Evolutionary conservation across 305 asterid species (phyloP).

Genomic region (Plantago lanceolata): DNA sequence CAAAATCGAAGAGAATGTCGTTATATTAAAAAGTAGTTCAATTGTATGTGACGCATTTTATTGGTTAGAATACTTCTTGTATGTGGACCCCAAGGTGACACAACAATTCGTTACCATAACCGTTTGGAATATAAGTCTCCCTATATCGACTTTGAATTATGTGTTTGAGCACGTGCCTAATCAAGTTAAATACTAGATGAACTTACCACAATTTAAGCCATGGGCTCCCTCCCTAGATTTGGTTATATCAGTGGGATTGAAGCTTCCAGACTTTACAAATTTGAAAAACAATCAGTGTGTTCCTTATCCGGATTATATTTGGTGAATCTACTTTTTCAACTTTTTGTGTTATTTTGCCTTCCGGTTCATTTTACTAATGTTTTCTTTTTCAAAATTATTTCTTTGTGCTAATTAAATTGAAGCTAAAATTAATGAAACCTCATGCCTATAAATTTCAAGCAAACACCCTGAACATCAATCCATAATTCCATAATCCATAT

Average conservation of each 20-base stretch:
- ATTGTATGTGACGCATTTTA: background rate
- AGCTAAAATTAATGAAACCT: too few relatives aligned
- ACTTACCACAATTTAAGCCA: background rate
- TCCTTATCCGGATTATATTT: slow-evolving; percentile 9
- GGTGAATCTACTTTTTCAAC: background rate
- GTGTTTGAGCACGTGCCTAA: background rate
- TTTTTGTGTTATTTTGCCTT: slow-evolving; percentile 6
- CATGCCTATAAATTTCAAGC: too few relatives aligned
- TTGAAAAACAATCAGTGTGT: background rate
- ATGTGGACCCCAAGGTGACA: background rate
- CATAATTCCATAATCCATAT: too few relatives aligned
- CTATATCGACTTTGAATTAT: background rate
- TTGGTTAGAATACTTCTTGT: slow-evolving; percentile 9
- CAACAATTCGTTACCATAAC: slow-evolving; percentile 19
- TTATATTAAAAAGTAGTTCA: too few relatives aligned
- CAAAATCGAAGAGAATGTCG: background rate
- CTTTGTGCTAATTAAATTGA: too few relatives aligned
- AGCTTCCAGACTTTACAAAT: too few relatives aligned
- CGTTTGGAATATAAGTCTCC: slow-evolving; percentile 8
- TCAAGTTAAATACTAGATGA: background rate
- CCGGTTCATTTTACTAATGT: background rate
- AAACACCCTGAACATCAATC: too few relatives aligned
- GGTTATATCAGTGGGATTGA: too few relatives aligned
- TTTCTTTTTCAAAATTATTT: background rate
- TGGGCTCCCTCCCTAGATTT: too few relatives aligned